phyloP scores from a whole-genome alignment of 331 rosid genomes.

The Rhamnella rubrinervis region DNA sequence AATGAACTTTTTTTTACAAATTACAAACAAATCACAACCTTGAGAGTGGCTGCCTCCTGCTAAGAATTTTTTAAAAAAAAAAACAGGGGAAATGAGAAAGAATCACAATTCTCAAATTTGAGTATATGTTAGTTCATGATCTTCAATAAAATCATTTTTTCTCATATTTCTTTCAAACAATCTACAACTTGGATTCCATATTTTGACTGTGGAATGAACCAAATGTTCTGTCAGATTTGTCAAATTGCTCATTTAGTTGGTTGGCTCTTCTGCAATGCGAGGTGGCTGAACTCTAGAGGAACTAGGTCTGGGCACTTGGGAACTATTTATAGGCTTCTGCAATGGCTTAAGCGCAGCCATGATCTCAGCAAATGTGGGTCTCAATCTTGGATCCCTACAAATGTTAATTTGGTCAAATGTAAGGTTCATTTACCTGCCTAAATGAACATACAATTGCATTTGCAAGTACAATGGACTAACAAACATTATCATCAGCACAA shows the following conservation, averaged over 20 bases:
- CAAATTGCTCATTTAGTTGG: conserved; percentile 32
- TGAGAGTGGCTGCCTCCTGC: conserved; percentile 36
- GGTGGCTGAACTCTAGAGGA: conserved; percentile 36
- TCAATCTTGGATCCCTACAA: conserved; percentile 71
- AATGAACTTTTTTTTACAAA: conserved; percentile 37
- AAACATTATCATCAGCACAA: background rate
- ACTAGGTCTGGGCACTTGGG: conserved; percentile 52
- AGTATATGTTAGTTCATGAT: conserved; percentile 48
- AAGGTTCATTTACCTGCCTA: conserved; percentile 6
- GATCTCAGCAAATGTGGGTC: conserved; percentile 94
- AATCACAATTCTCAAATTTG: conserved; percentile 48
- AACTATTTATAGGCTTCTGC: conserved; percentile 66
- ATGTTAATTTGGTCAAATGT: conserved; percentile 24
- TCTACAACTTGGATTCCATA: conserved; percentile 43
- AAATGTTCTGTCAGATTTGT: conserved; percentile 38
- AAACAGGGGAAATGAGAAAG: conserved; percentile 18
- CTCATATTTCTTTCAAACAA: conserved; percentile 39
- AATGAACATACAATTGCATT: background rate
- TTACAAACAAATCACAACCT: conserved; percentile 68
- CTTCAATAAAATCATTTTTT: conserved; percentile 41
- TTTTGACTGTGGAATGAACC: conserved; percentile 41
- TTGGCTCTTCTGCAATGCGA: conserved; percentile 40
- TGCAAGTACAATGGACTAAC: conserved; percentile 3
- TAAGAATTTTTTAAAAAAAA: conserved; percentile 23
- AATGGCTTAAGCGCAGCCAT: conserved; percentile 83